phyloP scores from a whole-genome alignment of 768 basidiomycete species.

The Rhodotorula diobovata region DNA sequence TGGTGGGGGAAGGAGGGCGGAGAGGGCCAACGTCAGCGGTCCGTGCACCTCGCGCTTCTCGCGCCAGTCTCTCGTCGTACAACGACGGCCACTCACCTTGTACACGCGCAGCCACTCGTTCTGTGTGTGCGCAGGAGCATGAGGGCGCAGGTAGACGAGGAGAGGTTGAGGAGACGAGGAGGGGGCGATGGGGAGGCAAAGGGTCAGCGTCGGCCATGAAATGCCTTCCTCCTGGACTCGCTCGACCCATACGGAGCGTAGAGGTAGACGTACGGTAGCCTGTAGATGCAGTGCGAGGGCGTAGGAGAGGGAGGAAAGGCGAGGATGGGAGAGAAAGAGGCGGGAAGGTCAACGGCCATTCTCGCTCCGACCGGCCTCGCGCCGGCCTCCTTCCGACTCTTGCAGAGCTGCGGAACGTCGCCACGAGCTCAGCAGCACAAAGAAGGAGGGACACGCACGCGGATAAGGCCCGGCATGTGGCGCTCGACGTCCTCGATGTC shows the following conservation, averaged over 20 bases:
- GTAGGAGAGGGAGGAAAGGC: no score
- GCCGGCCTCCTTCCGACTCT: no score
- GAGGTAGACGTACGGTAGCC: no score
- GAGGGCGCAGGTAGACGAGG: background rate
- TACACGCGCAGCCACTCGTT: constrained; percentile 99
- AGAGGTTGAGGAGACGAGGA: background rate
- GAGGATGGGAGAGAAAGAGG: no score
- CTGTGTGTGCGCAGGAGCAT: constrained; percentile 55
- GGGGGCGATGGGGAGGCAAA: background rate
- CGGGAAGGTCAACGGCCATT: no score
- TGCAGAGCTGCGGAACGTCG: background rate
- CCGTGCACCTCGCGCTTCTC: background rate
- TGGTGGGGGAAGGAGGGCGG: background rate
- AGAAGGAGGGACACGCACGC: constrained; percentile 46
- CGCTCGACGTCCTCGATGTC: constrained; percentile 99
- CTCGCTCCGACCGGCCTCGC: no score
- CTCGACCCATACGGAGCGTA: no score
- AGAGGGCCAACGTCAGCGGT: no score
- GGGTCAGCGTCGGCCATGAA: no score
- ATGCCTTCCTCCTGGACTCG: no score
- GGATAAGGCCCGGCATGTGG: constrained; percentile 91
- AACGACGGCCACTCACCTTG: constrained; percentile 58
- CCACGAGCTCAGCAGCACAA: background rate
- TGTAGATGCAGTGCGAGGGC: no score
- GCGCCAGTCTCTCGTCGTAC: no score